These are phyloP conservation scores for Kurtzmaniella quercitrusa DNA, from an alignment of 1,139 yeast genomes.

Conservation along the genomic window DNA sequence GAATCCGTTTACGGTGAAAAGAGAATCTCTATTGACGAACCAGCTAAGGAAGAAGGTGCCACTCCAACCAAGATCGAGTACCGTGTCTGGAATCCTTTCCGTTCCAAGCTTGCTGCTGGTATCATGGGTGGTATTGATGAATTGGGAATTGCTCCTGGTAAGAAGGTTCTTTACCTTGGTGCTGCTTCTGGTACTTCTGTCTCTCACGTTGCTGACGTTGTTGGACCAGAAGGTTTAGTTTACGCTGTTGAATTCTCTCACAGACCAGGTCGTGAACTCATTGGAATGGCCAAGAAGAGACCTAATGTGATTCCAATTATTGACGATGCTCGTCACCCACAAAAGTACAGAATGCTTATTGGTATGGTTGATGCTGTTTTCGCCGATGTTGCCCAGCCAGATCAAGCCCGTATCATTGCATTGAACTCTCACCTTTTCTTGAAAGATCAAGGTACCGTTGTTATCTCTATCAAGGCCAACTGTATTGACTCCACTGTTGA, in stretches of 20 bases:
- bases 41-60: slow-evolving; percentile 77
- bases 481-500: slow-evolving; percentile 99
- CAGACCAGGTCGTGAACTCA: slow-evolving; percentile 99
- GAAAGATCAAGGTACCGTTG: slow-evolving; percentile 97
- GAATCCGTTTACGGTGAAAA: slow-evolving; percentile 98
- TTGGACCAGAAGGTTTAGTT: slow-evolving; percentile 98
- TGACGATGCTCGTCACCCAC: slow-evolving; percentile 99
- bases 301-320: slow-evolving; percentile 98
- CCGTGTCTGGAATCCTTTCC: slow-evolving; percentile 99
- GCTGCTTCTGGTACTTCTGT: slow-evolving; percentile 99
- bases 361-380: slow-evolving; percentile 99
- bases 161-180: slow-evolving; percentile 95
- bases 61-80: slow-evolving; percentile 95
- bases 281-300: slow-evolving; percentile 99
- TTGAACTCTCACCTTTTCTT: slow-evolving; percentile 96
- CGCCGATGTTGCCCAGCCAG: slow-evolving; percentile 99
- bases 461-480: slow-evolving; percentile 97
- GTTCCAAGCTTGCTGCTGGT: slow-evolving; percentile 99
- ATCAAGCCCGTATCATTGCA: slow-evolving; percentile 99
- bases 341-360: slow-evolving; percentile 96
- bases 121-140: slow-evolving; percentile 99
- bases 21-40: slow-evolving; percentile 90
- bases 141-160: slow-evolving; percentile 95
- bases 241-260: slow-evolving; percentile 99
- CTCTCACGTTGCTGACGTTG: slow-evolving; percentile 96